Evolutionary conservation across 1,284 basidiomycete genomes (phyloP).

Genomic region (Hortiboletus rubellus): DNA sequence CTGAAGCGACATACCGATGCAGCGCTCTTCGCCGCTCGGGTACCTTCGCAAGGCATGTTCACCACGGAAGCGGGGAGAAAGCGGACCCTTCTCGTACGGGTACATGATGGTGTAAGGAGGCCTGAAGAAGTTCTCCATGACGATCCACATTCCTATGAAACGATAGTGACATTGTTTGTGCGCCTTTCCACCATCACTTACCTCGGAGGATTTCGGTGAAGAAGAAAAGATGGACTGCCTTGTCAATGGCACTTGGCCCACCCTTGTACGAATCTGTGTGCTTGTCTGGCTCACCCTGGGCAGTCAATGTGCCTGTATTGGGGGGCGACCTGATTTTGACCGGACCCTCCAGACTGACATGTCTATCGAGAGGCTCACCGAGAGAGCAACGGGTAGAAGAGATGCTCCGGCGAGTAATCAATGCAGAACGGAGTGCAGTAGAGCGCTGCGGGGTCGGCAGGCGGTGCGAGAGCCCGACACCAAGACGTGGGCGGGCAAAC

Average conservation of each 20-base stretch:
- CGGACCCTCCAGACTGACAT: constrained; percentile 25
- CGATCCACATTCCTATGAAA: constrained; percentile 93
- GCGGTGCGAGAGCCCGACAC: constrained; percentile 38
- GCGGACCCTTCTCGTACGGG: constrained; percentile 96
- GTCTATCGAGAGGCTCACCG: constrained; percentile 23
- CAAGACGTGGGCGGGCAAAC: constrained; percentile 37
- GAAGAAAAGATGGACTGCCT: constrained; percentile 96
- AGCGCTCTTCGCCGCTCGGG: constrained; percentile 97
- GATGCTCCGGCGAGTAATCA: constrained; percentile 45
- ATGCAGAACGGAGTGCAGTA: constrained; percentile 35
- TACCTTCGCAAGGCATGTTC: constrained; percentile 99
- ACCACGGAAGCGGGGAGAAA: constrained; percentile 97
- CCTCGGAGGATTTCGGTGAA: constrained; percentile 98
- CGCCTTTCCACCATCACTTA: constrained; percentile 39
- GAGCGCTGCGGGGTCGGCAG: constrained; percentile 27
- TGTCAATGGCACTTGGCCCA: constrained; percentile 90
- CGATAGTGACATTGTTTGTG: constrained; percentile 1
- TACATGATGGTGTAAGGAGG: constrained; percentile 99
- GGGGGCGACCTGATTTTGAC: constrained; percentile 37
- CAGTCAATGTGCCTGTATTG: constrained; percentile 40
- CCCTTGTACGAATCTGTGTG: constrained; percentile 66
- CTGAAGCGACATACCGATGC: constrained; percentile 73
- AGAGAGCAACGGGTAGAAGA: constrained; percentile 25
- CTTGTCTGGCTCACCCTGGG: constrained; percentile 48
- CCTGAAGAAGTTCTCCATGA: constrained; percentile 97